Percentiles rank a stretch among this genome's conserved stretches.
Evolutionary conservation across 1,284 basidiomycete genomes (phyloP).

Genomic region (Retiboletus flavoniger): DNA sequence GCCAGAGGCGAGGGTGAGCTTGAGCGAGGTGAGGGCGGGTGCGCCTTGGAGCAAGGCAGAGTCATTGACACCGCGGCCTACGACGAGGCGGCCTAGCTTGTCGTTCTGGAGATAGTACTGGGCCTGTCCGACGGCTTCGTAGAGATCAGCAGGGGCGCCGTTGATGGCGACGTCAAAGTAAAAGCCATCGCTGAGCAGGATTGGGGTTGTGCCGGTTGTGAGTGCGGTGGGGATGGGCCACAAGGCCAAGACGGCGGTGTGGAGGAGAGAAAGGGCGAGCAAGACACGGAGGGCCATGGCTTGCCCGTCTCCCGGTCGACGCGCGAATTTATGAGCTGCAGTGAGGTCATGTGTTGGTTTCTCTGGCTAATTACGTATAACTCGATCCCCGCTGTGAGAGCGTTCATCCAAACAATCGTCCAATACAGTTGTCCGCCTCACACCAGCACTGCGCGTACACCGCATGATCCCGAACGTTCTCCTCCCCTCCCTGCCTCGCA

Average conservation of each 20-base stretch:
- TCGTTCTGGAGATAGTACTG: constrained; percentile 44
- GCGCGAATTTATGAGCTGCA: neutral
- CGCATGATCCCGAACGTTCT: constrained; percentile 30
- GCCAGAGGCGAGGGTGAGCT: constrained; percentile 41
- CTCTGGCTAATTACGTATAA: neutral
- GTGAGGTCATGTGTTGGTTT: constrained; percentile 6
- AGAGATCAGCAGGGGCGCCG: constrained; percentile 44
- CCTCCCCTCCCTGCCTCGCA: constrained; percentile 4
- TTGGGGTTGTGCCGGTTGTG: constrained; percentile 46
- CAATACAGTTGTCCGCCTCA: constrained; percentile 48
- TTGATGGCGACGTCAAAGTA: constrained; percentile 41
- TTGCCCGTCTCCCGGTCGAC: neutral
- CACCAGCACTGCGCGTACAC: constrained; percentile 55
- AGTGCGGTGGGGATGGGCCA: constrained; percentile 66
- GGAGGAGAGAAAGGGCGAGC: constrained; percentile 15
- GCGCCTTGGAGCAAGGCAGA: constrained; percentile 32
- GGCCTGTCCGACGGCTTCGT: constrained; percentile 42
- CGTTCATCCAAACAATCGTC: constrained; percentile 28
- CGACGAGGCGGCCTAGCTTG: constrained; percentile 49
- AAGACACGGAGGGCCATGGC: constrained; percentile 10
- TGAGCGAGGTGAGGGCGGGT: constrained; percentile 35
- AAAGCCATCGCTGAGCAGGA: constrained; percentile 53
- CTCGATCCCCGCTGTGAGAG: neutral
- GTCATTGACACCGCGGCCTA: constrained; percentile 50
- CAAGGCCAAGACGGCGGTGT: constrained; percentile 13